Conservation (phyloP, 768 basidiomycete species). For the Trametes cubensis region DNA sequence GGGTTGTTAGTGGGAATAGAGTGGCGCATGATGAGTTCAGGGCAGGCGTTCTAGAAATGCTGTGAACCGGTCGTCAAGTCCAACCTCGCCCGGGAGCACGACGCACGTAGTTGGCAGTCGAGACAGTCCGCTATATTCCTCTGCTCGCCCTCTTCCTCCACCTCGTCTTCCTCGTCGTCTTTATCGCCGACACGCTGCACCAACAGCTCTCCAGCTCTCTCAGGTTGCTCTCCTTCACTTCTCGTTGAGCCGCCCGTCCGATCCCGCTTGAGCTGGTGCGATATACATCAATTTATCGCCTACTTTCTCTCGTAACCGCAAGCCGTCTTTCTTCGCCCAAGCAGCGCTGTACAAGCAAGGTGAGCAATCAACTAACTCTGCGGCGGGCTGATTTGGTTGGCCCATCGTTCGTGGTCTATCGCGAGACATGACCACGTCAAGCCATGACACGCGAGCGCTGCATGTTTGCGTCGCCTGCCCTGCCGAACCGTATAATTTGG, state of each 20-base stretch:
- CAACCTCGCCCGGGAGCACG: slow-evolving; percentile 20
- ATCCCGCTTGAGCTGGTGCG: slow-evolving; percentile 17
- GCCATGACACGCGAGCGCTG: slow-evolving; percentile 25
- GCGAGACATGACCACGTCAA: slow-evolving; percentile 15
- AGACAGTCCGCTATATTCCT: slow-evolving; percentile 29
- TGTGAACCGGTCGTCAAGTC: slow-evolving; percentile 31
- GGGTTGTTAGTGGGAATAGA: background rate
- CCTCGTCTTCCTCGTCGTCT: slow-evolving; percentile 23
- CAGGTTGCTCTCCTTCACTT: slow-evolving; percentile 2
- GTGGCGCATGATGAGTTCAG: slow-evolving; percentile 26
- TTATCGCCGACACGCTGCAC: slow-evolving; percentile 1
- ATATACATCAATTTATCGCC: slow-evolving; percentile 19
- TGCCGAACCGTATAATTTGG: slow-evolving; percentile 3
- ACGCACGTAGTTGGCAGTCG: slow-evolving; percentile 25
- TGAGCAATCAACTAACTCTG: background rate
- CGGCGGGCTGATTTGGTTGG: background rate
- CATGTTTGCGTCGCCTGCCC: slow-evolving; percentile 14
- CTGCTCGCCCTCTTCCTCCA: slow-evolving; percentile 23
- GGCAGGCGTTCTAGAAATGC: slow-evolving; percentile 29
- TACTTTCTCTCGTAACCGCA: slow-evolving; percentile 9
- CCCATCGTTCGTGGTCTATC: background rate
- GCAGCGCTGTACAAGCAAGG: slow-evolving; percentile 21
- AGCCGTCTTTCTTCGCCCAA: background rate
- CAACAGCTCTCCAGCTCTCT: background rate
- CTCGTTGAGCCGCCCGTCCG: slow-evolving; percentile 4